phyloP scores from a whole-genome alignment of 768 basidiomycete genomes.

The Phaeotremella fagi region DNA sequence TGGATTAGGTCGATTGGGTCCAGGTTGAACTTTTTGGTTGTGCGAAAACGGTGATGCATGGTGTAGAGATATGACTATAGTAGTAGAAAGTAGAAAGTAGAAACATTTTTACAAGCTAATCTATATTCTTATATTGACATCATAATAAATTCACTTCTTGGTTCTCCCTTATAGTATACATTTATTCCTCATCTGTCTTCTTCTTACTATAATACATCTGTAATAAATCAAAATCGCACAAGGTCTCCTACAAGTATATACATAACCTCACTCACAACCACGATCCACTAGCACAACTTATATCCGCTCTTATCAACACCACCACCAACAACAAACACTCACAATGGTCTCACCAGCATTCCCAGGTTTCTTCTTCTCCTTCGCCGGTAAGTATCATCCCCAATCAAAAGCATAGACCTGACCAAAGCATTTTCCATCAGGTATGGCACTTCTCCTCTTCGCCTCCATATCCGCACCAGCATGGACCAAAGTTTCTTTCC shows the following conservation, averaged over 20 bases:
- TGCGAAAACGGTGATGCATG: too few species aligned
- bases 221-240: neutral
- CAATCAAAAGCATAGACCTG: conserved; percentile 2
- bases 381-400: conserved; percentile 56
- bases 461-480: conserved; percentile 69
- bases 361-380: conserved; percentile 68
- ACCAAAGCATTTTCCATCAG: neutral
- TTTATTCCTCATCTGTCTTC: conserved; percentile 1
- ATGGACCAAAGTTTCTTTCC: conserved; percentile 67
- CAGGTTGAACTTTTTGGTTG: too few species aligned
- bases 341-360: conserved; percentile 56
- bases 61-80: too few species aligned
- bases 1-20: too few species aligned
- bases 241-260: neutral
- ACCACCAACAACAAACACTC: neutral
- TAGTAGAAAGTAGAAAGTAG: too few species aligned
- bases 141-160: too few species aligned
- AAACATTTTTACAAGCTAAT: too few species aligned
- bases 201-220: neutral
- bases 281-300: neutral
- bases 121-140: too few species aligned
- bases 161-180: too few species aligned
- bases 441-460: conserved; percentile 5
- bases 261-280: too few species aligned
- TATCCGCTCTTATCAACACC: neutral